Evolutionary conservation across 306 rosid species (phyloP).

Genomic region (Prunus persica): Prunus_persica_NCBIv2 NC_034013.1:12435501-12436000

Average conservation of each 20-base stretch:
- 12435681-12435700: too few relatives aligned
- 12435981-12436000: slow-evolving; percentile 68
- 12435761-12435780: slow-evolving; percentile 31
- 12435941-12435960: slow-evolving; percentile 66
- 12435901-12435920: slow-evolving; percentile 72
- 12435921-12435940: slow-evolving; percentile 70
- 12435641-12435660: background rate
- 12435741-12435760: slow-evolving; percentile 33
- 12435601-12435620: slow-evolving; percentile 7
- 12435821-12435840: slow-evolving; percentile 20
- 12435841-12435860: slow-evolving; percentile 22
- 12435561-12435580: background rate
- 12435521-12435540: background rate
- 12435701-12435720: background rate
- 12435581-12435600: slow-evolving; percentile 30
- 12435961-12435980: slow-evolving; percentile 84
- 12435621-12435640: slow-evolving; percentile 7
- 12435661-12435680: background rate
- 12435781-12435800: slow-evolving; percentile 62
- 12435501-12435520: slow-evolving; percentile 10
- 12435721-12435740: background rate
- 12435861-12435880: slow-evolving; percentile 29
- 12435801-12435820: slow-evolving; percentile 32
- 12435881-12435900: slow-evolving; percentile 36
- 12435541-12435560: background rate